These are phyloP conservation scores for Backusella psychrophila DNA, from an alignment of 192 early-diverging fungal genomes.

Conservation along the genomic window DNA sequence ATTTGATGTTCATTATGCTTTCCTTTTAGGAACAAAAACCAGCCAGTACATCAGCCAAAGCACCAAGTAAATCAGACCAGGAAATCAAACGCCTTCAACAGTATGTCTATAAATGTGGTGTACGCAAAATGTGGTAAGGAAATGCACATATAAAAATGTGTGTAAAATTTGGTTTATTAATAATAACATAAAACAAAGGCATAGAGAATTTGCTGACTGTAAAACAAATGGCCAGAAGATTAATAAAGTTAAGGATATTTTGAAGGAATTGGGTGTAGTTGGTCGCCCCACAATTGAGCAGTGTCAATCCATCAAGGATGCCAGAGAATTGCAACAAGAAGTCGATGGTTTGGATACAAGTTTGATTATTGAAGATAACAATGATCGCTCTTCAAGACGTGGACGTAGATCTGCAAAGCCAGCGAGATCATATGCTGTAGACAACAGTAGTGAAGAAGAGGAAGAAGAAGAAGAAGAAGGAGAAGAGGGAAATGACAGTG, in stretches of 20 bases:
- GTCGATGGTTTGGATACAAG: slow-evolving; percentile 41
- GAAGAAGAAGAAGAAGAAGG: slow-evolving; percentile 26
- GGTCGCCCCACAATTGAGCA: slow-evolving; percentile 57
- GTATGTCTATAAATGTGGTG: slow-evolving; percentile 14
- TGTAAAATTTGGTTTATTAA: neutral
- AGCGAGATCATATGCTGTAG: slow-evolving; percentile 4
- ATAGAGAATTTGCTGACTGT: slow-evolving; percentile 42
- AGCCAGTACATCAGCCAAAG: neutral
- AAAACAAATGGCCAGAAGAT: slow-evolving; percentile 43
- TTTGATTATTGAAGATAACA: slow-evolving; percentile 24
- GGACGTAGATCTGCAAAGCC: neutral
- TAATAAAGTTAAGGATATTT: slow-evolving; percentile 40
- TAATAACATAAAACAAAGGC: neutral
- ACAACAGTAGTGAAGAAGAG: slow-evolving; percentile 14
- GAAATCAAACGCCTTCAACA: slow-evolving; percentile 13
- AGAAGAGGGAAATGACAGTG: slow-evolving; percentile 6
- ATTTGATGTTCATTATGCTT: neutral
- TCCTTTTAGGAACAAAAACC: neutral
- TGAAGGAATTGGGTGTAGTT: slow-evolving; percentile 47
- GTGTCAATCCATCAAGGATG: slow-evolving; percentile 50
- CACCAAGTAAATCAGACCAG: neutral
- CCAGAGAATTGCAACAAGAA: slow-evolving; percentile 54
- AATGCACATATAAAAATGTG: neutral
- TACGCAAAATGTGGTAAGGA: slow-evolving; percentile 9
- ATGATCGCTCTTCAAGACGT: neutral